Base-by-base conservation (phyloP, 257 asterid genomes). In the Lantana camara region DNA sequence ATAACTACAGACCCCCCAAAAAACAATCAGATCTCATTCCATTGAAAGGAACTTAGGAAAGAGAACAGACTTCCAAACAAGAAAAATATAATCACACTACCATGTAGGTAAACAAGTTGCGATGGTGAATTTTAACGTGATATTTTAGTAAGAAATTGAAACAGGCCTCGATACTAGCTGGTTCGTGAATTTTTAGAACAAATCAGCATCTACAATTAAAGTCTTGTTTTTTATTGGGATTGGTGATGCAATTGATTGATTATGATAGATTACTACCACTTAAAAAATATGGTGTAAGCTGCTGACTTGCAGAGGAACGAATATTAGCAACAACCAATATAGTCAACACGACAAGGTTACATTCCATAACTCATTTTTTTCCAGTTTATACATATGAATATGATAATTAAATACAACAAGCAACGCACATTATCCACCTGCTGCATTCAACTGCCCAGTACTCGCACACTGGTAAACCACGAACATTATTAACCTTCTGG, bases 1-100 rank as follows among this genome's bases (percentile, higher is more conserved):
- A 57, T 41, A 56, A 68, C 94, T 84, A 27, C 66, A 38, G 41
- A 56, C 59, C 74, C n/a, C 71, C 45, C 13, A 75, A 9, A 46
- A 46, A 68, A 47, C 23, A 58, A 66, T 47, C 41, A 77, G 38
- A 47, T 64, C 22, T 47, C 20, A 67, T 69, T 44, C 27, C 35
- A 60, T 4, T 6, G 32, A 68, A 58, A 45, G 50, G 16, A 16
- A 60, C n/a, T 13, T 2, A 22, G 40, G 4, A 13, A 16, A 22
- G 7, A 35, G 46, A 56, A 10, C 40, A 24, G 29, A 48, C 45
- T 49, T 13, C 40, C 40, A 4, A 35, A 35, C 40, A 4, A 35
- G 4, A 27, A n/a, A 27, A 27, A 2, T 27, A 27, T 27, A 27
- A 2, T 27, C 32, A 27, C 32, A 7, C 35, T 7, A 7, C 35